phyloP scores from a whole-genome alignment of 2,329 filamentous ascomycete genomes.

The Ascochyta viciae-villosae region DNA sequence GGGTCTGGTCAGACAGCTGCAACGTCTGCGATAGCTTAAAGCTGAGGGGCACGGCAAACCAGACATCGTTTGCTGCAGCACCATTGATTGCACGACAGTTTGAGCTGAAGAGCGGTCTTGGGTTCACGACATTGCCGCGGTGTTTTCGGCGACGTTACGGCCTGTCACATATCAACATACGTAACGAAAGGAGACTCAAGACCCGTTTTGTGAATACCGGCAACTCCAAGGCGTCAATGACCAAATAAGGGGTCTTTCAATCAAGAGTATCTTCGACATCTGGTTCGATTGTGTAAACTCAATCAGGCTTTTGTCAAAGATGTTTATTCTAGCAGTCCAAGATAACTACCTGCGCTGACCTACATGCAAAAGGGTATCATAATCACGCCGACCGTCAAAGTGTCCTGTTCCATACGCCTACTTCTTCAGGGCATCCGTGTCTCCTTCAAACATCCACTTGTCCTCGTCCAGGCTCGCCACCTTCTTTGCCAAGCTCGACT shows the following conservation, averaged over 20 bases:
- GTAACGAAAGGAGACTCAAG: too few relatives aligned
- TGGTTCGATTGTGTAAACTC: too few relatives aligned
- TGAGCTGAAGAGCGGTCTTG: neutral
- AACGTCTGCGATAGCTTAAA: too few relatives aligned
- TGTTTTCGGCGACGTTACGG: neutral
- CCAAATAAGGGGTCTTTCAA: too few relatives aligned
- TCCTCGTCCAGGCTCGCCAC: conserved; percentile 79
- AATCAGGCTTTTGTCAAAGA: neutral
- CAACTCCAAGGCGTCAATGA: too few relatives aligned
- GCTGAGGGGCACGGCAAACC: too few relatives aligned
- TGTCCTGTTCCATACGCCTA: neutral
- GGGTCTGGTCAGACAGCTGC: too few relatives aligned
- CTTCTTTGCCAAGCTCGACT: conserved; percentile 73
- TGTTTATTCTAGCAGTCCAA: neutral
- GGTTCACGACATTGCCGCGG: neutral
- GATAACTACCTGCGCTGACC: neutral
- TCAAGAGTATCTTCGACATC: too few relatives aligned
- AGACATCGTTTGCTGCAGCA: too few relatives aligned
- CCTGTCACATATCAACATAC: neutral
- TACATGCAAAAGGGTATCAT: conserved; percentile 15
- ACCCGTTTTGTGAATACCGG: too few relatives aligned
- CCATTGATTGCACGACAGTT: too few relatives aligned
- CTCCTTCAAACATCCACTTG: conserved; percentile 88
- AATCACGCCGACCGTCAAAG: neutral
- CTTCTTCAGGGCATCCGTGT: conserved; percentile 44